Evolutionary conservation across 2,329 filamentous ascomycete species (phyloP).

Genomic region (Penicillium fuscoglaucum): DNA sequence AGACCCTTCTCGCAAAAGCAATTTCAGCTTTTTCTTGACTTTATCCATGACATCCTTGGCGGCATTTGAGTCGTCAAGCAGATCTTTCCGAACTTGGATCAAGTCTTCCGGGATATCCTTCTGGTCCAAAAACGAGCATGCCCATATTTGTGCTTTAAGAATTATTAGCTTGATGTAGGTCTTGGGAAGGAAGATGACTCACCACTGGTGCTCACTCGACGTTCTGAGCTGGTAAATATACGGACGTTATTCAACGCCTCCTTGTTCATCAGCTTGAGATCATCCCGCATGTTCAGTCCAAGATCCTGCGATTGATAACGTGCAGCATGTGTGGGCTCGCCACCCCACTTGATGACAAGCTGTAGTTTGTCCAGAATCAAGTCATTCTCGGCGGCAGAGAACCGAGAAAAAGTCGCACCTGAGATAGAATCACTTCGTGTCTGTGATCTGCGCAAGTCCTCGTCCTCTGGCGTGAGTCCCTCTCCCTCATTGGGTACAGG

Average conservation of each 20-base stretch:
- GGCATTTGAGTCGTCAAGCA: slow-evolving; percentile 95
- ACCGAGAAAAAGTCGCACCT: slow-evolving; percentile 87
- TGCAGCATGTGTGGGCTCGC: slow-evolving; percentile 95
- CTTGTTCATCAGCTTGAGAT: slow-evolving; percentile 86
- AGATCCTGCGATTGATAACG: slow-evolving; percentile 95
- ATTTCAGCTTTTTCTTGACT: slow-evolving; percentile 98
- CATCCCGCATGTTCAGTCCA: slow-evolving; percentile 92
- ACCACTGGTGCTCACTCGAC: slow-evolving; percentile 85
- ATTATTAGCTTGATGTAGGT: slow-evolving; percentile 14
- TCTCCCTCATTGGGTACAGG: slow-evolving; percentile 26
- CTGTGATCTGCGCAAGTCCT: slow-evolving; percentile 49
- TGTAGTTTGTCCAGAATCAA: slow-evolving; percentile 94
- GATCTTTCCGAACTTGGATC: slow-evolving; percentile 88
- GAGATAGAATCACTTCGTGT: slow-evolving; percentile 81
- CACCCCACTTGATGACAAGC: slow-evolving; percentile 98
- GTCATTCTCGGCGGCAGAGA: slow-evolving; percentile 89
- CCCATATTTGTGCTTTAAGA: slow-evolving; percentile 79
- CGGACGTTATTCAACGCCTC: slow-evolving; percentile 90
- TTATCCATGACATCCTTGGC: slow-evolving; percentile 99
- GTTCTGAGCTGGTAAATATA: slow-evolving; percentile 93
- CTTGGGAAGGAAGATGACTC: slow-evolving; percentile 24
- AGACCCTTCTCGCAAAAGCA: slow-evolving; percentile 85
- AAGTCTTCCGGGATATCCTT: slow-evolving; percentile 83
- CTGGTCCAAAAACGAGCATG: slow-evolving; percentile 80
- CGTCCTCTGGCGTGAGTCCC: slow-evolving; percentile 23